Conservation (phyloP, 2,329 filamentous ascomycete species). For the Fusarium sacchari region DNA sequence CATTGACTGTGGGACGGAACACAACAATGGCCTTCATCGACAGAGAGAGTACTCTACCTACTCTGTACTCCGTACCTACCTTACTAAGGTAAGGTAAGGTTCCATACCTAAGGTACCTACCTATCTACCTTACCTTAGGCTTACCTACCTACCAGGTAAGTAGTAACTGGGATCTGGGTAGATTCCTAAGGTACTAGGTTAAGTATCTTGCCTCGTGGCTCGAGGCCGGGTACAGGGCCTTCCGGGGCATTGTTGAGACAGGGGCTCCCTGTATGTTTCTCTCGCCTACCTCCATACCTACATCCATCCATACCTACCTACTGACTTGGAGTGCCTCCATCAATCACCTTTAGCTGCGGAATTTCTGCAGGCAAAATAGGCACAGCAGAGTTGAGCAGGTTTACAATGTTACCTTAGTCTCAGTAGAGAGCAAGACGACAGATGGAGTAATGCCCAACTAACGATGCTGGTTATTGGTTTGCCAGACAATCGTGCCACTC, state of each 20-base stretch:
- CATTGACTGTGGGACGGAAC: background rate
- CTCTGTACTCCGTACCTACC: no score
- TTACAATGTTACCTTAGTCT: background rate
- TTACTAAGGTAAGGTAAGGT: no score
- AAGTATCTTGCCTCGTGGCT: conserved; percentile 32
- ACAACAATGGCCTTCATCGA: background rate
- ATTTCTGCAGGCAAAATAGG: background rate
- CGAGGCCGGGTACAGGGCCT: conserved; percentile 24
- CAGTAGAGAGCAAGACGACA: background rate
- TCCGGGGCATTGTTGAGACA: conserved; percentile 26
- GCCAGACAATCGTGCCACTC: conserved; percentile 1
- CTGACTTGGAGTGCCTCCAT: background rate
- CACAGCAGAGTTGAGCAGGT: background rate
- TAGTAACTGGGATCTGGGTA: no score
- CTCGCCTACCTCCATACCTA: no score
- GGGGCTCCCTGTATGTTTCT: conserved; percentile 22
- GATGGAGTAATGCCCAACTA: background rate
- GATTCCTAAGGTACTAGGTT: no score
- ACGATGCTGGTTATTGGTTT: background rate
- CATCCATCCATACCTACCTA: no score
- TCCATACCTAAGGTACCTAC: no score
- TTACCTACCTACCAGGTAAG: no score
- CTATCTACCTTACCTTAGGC: no score
- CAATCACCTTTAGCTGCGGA: background rate
- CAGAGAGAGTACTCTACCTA: background rate